phyloP scores from a whole-genome alignment of 2,329 filamentous ascomycete genomes.

The Teratosphaeria destructans region DNA sequence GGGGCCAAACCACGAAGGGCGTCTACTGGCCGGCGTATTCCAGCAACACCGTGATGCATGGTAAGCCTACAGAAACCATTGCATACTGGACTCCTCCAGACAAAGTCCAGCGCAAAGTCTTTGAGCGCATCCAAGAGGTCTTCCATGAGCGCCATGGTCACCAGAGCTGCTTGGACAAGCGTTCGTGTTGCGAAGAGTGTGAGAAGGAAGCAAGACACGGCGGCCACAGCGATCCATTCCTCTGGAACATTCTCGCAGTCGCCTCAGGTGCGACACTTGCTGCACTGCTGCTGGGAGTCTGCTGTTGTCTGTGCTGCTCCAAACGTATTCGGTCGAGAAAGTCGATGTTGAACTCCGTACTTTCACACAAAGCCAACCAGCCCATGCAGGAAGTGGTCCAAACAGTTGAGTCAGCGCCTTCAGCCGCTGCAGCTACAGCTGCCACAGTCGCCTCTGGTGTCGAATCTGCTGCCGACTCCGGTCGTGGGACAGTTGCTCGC shows the following conservation, averaged over 20 bases:
- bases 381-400: neutral
- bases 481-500: constrained; percentile 54
- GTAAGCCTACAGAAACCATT: neutral
- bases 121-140: neutral
- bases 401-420: neutral
- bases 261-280: neutral
- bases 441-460: neutral
- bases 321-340: neutral
- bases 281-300: neutral
- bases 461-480: neutral
- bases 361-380: neutral
- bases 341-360: neutral
- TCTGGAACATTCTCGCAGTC: neutral
- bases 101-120: neutral
- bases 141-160: neutral
- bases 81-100: neutral
- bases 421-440: neutral
- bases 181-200: neutral
- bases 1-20: neutral
- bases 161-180: neutral
- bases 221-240: neutral
- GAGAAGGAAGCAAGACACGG: neutral
- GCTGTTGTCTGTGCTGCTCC: neutral
- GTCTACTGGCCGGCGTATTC: neutral
- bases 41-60: neutral